phyloP scores from a whole-genome alignment of 495 filamentous ascomycete species.

The Aspergillus hancockii region DNA sequence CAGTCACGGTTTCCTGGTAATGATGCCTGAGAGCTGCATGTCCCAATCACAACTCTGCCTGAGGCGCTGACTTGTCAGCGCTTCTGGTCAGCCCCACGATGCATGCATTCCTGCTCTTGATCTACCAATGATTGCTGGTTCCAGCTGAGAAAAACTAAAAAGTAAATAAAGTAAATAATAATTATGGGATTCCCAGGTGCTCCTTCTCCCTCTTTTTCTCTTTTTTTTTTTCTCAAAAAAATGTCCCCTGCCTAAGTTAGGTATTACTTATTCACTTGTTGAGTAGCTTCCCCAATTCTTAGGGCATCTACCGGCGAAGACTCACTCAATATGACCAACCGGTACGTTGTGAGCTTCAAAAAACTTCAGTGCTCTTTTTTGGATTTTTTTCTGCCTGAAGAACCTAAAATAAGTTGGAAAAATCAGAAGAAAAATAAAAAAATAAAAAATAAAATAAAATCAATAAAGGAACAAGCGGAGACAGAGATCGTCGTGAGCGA shows the following conservation, averaged over 20 bases:
- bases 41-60: constrained; percentile 1
- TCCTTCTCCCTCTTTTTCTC: no score
- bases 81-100: constrained; percentile 1
- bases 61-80: constrained; percentile 2
- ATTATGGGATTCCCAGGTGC: no score
- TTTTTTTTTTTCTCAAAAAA: no score
- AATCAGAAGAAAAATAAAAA: not conserved
- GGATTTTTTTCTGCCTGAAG: not conserved
- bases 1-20: not conserved
- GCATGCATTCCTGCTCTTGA: not conserved
- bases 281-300: not conserved
- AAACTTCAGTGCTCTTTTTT: not conserved
- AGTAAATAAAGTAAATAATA: no score
- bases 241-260: not conserved
- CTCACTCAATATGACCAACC: not conserved
- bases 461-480: not conserved
- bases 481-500: not conserved
- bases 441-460: constrained; percentile 3
- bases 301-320: no score
- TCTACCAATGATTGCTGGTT: constrained; percentile 6
- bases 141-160: no score
- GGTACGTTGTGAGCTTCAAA: not conserved
- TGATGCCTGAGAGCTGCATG: not conserved
- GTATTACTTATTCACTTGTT: not conserved
- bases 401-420: not conserved